These are phyloP conservation scores for Quercus phellos DNA, from an alignment of 331 rosid genomes.

Conservation along the genomic window DNA sequence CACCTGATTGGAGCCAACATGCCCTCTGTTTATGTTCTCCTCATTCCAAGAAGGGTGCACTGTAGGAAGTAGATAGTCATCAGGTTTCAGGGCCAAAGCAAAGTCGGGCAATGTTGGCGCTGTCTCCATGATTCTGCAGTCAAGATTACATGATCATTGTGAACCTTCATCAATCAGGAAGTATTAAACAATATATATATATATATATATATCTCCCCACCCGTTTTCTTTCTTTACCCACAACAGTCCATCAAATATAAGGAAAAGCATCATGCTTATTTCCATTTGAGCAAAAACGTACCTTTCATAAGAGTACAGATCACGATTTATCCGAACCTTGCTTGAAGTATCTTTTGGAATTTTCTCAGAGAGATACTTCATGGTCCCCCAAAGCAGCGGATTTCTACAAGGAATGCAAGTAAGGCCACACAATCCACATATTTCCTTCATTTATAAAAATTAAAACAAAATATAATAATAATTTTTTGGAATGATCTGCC, in stretches of 20 bases:
- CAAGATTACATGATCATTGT: slow-evolving; percentile 15
- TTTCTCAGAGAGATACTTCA: slow-evolving; percentile 91
- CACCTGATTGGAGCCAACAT: slow-evolving; percentile 38
- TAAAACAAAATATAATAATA: not conserved
- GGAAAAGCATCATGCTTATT: not conserved
- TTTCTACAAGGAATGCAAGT: slow-evolving; percentile 46
- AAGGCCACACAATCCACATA: slow-evolving; percentile 1
- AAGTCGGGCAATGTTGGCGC: slow-evolving; percentile 98
- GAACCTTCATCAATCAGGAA: slow-evolving; percentile 4
- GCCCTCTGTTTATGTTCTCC: slow-evolving; percentile 55
- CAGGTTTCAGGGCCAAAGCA: slow-evolving; percentile 90
- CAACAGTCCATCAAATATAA: no score
- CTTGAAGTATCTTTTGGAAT: slow-evolving; percentile 95
- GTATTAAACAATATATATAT: not conserved
- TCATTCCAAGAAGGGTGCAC: slow-evolving; percentile 68
- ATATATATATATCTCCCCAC: no score
- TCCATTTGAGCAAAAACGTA: slow-evolving; percentile 25
- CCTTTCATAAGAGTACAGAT: slow-evolving; percentile 79
- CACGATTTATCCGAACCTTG: slow-evolving; percentile 96
- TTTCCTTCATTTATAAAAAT: not conserved
- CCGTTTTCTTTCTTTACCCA: no score
- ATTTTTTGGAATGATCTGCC: not conserved
- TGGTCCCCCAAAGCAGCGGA: slow-evolving; percentile 91
- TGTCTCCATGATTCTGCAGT: slow-evolving; percentile 82
- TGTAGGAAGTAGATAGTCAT: slow-evolving; percentile 86